Evolutionary conservation across 78 protist genomes (phyloP).

Genomic region (Dictyostelium brefeldianum): DNA sequence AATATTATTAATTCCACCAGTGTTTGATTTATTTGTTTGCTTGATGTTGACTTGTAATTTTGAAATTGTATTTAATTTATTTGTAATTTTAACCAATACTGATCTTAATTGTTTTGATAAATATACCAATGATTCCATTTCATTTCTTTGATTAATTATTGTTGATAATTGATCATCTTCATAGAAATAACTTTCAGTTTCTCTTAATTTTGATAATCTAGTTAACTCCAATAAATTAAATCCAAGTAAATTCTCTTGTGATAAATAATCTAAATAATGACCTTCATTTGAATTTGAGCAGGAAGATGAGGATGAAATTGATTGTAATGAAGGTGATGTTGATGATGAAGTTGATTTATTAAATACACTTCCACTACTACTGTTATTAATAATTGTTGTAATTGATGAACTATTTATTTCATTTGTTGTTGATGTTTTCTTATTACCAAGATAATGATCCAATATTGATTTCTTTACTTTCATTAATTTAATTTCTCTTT

Average conservation of each 20-base stretch:
- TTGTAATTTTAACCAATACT: background rate
- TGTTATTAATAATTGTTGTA: background rate
- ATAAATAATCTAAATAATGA: constrained; percentile 5
- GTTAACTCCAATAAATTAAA: constrained; percentile 44
- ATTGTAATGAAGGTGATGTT: background rate
- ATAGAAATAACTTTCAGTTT: constrained; percentile 54
- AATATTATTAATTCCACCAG: background rate
- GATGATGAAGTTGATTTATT: background rate
- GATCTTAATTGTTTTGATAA: background rate
- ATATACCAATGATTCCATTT: constrained; percentile 49
- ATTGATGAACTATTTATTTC: background rate
- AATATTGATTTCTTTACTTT: constrained; percentile 31
- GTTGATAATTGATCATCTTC: constrained; percentile 49
- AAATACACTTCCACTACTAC: no score
- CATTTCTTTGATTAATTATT: constrained; percentile 41
- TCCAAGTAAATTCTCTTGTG: constrained; percentile 52
- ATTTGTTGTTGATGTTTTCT: background rate
- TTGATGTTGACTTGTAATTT: background rate
- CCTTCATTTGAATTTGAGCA: background rate
- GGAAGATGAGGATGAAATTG: no score
- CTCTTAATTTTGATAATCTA: constrained; percentile 54
- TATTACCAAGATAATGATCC: constrained; percentile 25
- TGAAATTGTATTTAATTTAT: constrained; percentile 16
- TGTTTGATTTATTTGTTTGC: background rate
- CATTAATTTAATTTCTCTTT: constrained; percentile 37